Evolutionary conservation across 2,329 filamentous ascomycete genomes (phyloP).

Genomic region (Diaporthe sp.): DNA sequence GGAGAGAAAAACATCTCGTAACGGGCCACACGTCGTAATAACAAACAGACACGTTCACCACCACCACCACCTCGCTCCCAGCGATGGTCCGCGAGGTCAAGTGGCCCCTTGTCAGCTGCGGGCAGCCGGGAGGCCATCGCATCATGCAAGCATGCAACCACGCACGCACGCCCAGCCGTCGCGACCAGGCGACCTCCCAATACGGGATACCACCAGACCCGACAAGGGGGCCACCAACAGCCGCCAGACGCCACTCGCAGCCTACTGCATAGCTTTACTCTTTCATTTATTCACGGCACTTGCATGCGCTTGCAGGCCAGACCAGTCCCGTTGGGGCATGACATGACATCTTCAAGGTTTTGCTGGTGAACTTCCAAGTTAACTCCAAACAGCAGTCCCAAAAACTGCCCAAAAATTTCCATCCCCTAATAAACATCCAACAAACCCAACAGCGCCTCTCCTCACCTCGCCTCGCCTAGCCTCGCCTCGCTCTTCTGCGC

Average conservation of each 20-base stretch:
- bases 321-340: slow-evolving; percentile 27
- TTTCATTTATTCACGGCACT: slow-evolving; percentile 25
- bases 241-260: slow-evolving; percentile 12
- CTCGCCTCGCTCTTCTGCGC: slow-evolving; percentile 8
- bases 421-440: slow-evolving; percentile 23
- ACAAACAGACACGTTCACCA: background rate
- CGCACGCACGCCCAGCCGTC: slow-evolving; percentile 3
- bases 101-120: slow-evolving; percentile 22
- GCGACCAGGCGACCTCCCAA: slow-evolving; percentile 9
- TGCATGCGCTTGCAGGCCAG: slow-evolving; percentile 22
- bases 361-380: slow-evolving; percentile 20
- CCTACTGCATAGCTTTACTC: background rate
- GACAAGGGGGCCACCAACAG: background rate
- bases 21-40: background rate
- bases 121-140: slow-evolving; percentile 19
- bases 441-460: slow-evolving; percentile 15
- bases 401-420: background rate
- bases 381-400: slow-evolving; percentile 9
- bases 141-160: background rate
- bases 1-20: background rate
- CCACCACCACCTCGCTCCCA: background rate
- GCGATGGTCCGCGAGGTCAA: slow-evolving; percentile 3
- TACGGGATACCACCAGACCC: slow-evolving; percentile 31
- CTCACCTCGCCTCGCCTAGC: slow-evolving; percentile 15
- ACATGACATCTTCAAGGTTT: slow-evolving; percentile 25